Base-by-base conservation (phyloP, 2,329 filamentous ascomycete species). In the Rhynchosporium agropyri region DNA sequence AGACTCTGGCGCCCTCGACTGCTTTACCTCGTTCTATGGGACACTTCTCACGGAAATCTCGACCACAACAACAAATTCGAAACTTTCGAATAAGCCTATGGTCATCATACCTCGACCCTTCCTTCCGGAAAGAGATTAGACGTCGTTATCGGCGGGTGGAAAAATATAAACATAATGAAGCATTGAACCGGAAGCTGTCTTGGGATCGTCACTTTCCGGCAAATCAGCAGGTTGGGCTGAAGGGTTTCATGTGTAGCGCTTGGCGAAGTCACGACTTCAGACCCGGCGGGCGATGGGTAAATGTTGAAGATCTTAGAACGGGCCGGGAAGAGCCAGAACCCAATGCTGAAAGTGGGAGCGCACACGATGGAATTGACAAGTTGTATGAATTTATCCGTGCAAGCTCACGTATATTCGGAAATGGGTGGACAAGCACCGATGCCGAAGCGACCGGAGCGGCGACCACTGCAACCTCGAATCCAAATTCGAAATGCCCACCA, bases 21-120 rank as follows among this genome's bases (percentile, higher is more conserved):
- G 42, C 40, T 13, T 48, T 68, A 15, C 58, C 70, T 40, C 62
- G 63, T 46, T 62, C 60, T 3, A 43, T 62, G 20, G 43, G 53
- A 8, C 51, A 55, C 28, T 45, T 65, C n/a, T 38, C 58, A 26
- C 66, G 62, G 33, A 61, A 61, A 56, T 43, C 50, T 54, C 63
- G 69, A 46, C 49, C 60, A 54, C 71, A 68, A 20, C 74, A 77
- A 49, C 81, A 83, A 65, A 74, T 69, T 40, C 80, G 84, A 42
- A 71, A 70, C 42, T 83, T 84, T 64, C 80, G 81, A 63, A 79
- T 84, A 63, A 79, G 77, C 58, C 67, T 77, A 20, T 84, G 81
- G 79, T 76, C 78, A 7, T 77, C 75, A 36, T 77, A 77, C 50
- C 67, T 77, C 33, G 77, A 81, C 65, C 72, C 75, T 13, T 76